A percentile compares a stretch with the other conserved stretches of the same genome.
Evolutionary conservation across 306 rosid species (phyloP).

Genomic region (Vicia sativa): DNA sequence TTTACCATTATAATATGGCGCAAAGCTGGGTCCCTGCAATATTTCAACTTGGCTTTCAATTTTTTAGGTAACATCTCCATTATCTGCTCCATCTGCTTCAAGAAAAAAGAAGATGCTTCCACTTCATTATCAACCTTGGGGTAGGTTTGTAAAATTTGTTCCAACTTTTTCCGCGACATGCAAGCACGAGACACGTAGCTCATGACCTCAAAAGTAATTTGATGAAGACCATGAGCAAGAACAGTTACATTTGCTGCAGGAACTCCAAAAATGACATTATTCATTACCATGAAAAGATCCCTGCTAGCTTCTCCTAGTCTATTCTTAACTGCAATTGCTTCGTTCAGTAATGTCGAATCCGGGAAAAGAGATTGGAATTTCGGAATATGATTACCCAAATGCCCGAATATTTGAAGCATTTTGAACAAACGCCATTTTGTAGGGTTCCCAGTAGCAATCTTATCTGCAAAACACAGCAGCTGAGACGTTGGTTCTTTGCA

Average conservation of each 20-base stretch:
- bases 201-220: background rate
- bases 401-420: slow-evolving; percentile 72
- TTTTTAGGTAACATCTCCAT: slow-evolving; percentile 54
- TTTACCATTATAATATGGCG: slow-evolving; percentile 65
- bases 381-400: slow-evolving; percentile 64
- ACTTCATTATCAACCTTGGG: slow-evolving; percentile 45
- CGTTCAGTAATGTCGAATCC: slow-evolving; percentile 66
- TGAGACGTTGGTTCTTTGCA: slow-evolving; percentile 78
- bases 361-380: slow-evolving; percentile 69
- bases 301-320: slow-evolving; percentile 78
- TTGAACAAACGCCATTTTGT: slow-evolving; percentile 77
- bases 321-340: slow-evolving; percentile 75
- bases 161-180: slow-evolving; percentile 53
- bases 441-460: slow-evolving; percentile 70
- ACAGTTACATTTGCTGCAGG: background rate
- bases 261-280: slow-evolving; percentile 74
- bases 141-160: slow-evolving; percentile 48
- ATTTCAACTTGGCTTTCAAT: slow-evolving; percentile 57
- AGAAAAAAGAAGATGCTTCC: slow-evolving; percentile 39
- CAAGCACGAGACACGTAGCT: slow-evolving; percentile 35
- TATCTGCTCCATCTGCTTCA: slow-evolving; percentile 57
- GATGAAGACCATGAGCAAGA: background rate
- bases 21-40: slow-evolving; percentile 52
- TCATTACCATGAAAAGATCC: slow-evolving; percentile 84
- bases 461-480: slow-evolving; percentile 75